These are phyloP conservation scores for Termitomyces sp. DNA, from an alignment of 768 basidiomycete species.

Conservation along the genomic window DNA sequence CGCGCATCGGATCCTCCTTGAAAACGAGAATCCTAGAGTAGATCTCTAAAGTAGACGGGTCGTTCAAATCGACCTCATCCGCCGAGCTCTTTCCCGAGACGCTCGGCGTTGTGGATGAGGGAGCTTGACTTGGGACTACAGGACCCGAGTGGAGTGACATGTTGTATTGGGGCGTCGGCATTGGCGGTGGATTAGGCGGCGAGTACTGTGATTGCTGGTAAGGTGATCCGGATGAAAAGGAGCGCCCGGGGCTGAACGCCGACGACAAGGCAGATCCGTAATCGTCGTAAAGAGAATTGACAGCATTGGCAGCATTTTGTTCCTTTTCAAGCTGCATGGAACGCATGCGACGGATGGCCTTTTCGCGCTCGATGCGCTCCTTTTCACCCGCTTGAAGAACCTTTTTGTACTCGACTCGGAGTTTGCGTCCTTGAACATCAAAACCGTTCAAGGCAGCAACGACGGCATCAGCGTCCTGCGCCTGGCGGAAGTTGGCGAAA, in stretches of 20 bases:
- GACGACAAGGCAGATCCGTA: constrained; percentile 62
- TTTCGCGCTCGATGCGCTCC: constrained; percentile 97
- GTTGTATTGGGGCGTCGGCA: constrained; percentile 42
- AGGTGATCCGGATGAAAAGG: constrained; percentile 60
- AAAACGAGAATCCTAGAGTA: constrained; percentile 95
- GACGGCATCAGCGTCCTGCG: constrained; percentile 90
- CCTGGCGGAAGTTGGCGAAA: constrained; percentile 95
- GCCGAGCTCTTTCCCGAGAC: constrained; percentile 59
- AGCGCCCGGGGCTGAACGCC: constrained; percentile 67
- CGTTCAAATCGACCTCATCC: constrained; percentile 90
- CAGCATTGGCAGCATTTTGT: constrained; percentile 34
- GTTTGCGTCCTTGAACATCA: constrained; percentile 93
- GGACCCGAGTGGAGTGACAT: constrained; percentile 47
- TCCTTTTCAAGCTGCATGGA: constrained; percentile 95
- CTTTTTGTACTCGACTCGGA: constrained; percentile 99
- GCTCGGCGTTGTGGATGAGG: constrained; percentile 57
- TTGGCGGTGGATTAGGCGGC: constrained; percentile 51
- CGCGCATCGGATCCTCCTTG: constrained; percentile 96
- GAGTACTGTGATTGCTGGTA: constrained; percentile 68
- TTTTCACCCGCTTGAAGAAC: constrained; percentile 99
- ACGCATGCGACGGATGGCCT: constrained; percentile 96
- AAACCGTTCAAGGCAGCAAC: constrained; percentile 96
- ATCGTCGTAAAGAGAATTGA: constrained; percentile 63
- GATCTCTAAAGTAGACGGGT: constrained; percentile 93
- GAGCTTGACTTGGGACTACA: constrained; percentile 48